These are phyloP conservation scores for Neurospora sp. DNA, from an alignment of 495 filamentous ascomycete genomes.

Conservation along the genomic window DNA sequence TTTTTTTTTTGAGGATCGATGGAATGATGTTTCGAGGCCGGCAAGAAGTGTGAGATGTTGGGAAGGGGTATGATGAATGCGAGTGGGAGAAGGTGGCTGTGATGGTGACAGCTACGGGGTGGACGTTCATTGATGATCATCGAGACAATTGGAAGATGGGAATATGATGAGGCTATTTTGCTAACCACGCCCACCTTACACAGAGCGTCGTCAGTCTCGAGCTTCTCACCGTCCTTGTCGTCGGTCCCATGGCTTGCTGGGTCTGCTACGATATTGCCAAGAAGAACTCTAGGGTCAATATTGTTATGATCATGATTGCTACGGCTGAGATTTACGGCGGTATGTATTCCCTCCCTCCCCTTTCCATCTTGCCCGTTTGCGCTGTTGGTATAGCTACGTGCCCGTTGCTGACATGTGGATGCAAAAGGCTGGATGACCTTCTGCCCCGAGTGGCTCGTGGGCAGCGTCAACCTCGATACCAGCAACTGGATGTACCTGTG, in stretches of 20 bases:
- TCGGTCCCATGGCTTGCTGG: conserved; percentile 60
- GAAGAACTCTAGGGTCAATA: conserved; percentile 51
- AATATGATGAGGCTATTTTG: neutral
- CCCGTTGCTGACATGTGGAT: neutral
- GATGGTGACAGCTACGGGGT: too few species aligned
- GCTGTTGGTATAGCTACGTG: neutral
- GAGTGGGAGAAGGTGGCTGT: too few species aligned
- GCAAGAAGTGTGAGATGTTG: too few species aligned
- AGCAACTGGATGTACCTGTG: conserved; percentile 78
- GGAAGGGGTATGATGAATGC: too few species aligned
- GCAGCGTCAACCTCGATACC: conserved; percentile 63
- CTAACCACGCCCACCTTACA: neutral
- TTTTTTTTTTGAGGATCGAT: too few species aligned
- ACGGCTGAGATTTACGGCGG: conserved; percentile 92
- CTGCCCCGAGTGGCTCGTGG: conserved; percentile 83
- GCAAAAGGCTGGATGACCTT: conserved; percentile 81
- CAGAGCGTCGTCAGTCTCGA: conserved; percentile 70
- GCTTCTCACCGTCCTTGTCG: conserved; percentile 72
- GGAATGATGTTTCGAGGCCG: too few species aligned
- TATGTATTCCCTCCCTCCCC: conserved; percentile 10
- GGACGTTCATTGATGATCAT: too few species aligned
- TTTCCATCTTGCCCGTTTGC: neutral
- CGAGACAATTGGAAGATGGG: too few species aligned
- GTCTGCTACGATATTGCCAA: conserved; percentile 56
- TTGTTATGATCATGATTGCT: conserved; percentile 67